Evolutionary conservation across 75 land plant genomes (phyloP), one percentile per base, ranked within the genome.

Genomic region (Chamaecyparis obtusa): DNA sequence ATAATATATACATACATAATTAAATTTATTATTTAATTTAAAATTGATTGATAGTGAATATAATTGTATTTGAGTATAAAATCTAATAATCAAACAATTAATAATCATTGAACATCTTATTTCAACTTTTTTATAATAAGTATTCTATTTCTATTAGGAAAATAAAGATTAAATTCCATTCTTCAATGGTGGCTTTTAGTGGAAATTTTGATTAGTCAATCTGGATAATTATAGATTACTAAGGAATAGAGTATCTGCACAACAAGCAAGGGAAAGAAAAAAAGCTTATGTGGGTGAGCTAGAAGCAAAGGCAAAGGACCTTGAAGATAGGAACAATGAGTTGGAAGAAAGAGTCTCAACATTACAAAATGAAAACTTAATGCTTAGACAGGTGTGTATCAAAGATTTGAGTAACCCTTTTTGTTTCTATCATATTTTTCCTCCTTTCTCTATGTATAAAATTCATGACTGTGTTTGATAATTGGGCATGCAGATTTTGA

Each of bases 231-330:
- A 54, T 84, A 92, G 94, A 88, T 80, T 93, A 86, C 87, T 93
- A 5, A 90, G 94, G 86, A 93, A 93, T 71, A 89, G 94, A 76
- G 94, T 93, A 30, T 93, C 94, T 49, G 93, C 93, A 19, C 93
- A 93, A 84, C 94, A 93, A 86, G 94, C 94, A 9, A 79, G 94
- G 82, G 94, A 93, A 49, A 89, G 94, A 78, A 93, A 93, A 85
- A 93, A 93, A 86, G 94, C 89, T 9, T 93, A 93, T 83, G 83
- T 92, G 46, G 89, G 80, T 87, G 94, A 93, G 49, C 69, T 93
- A 86, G 94, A 93, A 74, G 30, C 83, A 9, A 86, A 88, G 83
- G 88, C 90, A 39, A 90, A 92, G 54, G 94, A 92, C 30, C 67
- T 93, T 80, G 89, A 93, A 85, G 87, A 86, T 37, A 89, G 80